Percentiles rank a stretch among this genome's conserved stretches.
phyloP scores from a whole-genome alignment of 2,329 filamentous ascomycete species.

The Fusarium bactridioides region DNA sequence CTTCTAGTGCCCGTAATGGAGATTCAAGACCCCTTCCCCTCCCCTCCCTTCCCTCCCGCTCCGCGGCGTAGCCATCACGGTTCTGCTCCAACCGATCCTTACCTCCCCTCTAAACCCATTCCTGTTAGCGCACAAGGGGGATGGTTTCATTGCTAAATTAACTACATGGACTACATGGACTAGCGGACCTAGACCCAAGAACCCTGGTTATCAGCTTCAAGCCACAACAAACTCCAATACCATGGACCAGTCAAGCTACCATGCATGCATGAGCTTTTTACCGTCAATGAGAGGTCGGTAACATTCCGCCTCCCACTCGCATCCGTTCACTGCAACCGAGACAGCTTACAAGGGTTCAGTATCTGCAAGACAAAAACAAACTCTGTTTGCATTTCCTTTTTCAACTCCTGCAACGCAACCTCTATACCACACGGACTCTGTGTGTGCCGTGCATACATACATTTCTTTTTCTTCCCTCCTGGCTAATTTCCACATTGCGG shows the following conservation, averaged over 20 bases:
- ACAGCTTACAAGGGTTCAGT: neutral
- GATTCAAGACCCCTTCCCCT: neutral
- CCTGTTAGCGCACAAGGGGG: neutral
- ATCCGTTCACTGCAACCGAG: neutral
- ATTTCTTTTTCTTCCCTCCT: neutral
- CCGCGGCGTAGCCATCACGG: neutral
- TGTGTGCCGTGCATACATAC: conserved; percentile 1
- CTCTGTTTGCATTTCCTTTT: conserved; percentile 6
- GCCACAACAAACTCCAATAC: neutral
- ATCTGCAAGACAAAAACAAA: conserved; percentile 20
- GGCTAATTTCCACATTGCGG: neutral
- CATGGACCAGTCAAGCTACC: neutral
- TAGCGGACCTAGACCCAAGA: neutral
- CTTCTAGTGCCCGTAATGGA: neutral
- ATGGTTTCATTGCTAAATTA: conserved; percentile 20
- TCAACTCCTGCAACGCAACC: neutral
- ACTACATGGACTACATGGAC: conserved; percentile 2
- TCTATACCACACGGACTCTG: neutral
- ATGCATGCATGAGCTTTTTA: conserved; percentile 1
- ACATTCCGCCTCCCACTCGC: neutral
- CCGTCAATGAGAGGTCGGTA: neutral
- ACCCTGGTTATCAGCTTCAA: neutral
- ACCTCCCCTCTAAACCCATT: neutral
- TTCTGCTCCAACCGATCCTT: conserved; percentile 11
- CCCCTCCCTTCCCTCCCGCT: neutral